Conservation (phyloP, 169 alveolate species). For the Cryptosporidium sp. region DNA sequence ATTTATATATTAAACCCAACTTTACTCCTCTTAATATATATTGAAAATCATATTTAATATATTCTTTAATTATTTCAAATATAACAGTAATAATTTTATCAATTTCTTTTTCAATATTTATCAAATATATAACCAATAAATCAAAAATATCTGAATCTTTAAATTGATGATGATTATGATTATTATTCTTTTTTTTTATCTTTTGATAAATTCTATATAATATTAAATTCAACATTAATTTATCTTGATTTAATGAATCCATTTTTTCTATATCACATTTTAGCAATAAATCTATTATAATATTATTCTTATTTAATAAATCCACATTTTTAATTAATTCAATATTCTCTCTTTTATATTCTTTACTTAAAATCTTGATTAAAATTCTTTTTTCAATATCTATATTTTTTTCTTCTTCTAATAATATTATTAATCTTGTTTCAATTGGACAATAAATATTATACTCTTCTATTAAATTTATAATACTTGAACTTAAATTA, state of each 20-base stretch:
- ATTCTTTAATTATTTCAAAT: slow-evolving; percentile 19
- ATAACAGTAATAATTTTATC: background rate
- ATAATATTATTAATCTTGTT: background rate
- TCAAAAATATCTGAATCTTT: slow-evolving; percentile 19
- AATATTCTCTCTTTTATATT: background rate
- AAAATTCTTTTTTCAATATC: slow-evolving; percentile 18
- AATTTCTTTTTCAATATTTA: background rate
- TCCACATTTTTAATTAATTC: background rate
- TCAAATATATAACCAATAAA: background rate
- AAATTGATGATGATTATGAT: background rate
- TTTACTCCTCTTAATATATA: slow-evolving; percentile 1
- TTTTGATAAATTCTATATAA: slow-evolving; percentile 9
- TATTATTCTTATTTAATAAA: too few species aligned
- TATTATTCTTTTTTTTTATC: background rate
- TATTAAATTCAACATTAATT: slow-evolving; percentile 6
- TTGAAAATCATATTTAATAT: background rate
- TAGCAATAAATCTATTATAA: background rate
- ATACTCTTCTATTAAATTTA: slow-evolving; percentile 11
- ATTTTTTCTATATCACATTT: background rate
- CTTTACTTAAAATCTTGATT: slow-evolving; percentile 5
- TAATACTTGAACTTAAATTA: slow-evolving; percentile 23
- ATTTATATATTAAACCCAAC: slow-evolving; percentile 37
- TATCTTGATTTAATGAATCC: background rate
- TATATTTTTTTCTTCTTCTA: background rate
- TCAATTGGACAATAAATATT: background rate